Conservation (phyloP, 2,329 filamentous ascomycete genomes). For the Amauroascus verrucosus region DNA sequence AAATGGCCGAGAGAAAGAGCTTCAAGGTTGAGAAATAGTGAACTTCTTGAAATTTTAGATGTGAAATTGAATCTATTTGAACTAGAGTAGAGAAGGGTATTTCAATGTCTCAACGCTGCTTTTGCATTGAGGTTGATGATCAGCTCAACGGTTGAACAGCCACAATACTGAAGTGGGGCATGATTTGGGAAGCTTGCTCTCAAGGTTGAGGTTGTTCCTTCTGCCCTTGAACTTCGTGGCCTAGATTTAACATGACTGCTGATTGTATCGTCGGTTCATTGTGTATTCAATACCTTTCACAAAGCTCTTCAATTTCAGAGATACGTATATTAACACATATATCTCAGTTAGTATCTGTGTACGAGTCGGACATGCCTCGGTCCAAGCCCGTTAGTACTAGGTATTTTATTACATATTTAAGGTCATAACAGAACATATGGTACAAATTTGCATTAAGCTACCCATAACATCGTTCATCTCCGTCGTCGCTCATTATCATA, state of each 20-base stretch:
- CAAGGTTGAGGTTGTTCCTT: not conserved
- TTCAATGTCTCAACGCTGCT: constrained; percentile 17
- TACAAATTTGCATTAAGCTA: not conserved
- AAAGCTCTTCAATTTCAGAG: too few relatives aligned
- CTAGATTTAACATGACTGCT: too few relatives aligned
- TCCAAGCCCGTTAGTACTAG: not conserved
- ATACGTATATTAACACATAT: too few relatives aligned
- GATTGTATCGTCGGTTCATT: too few relatives aligned
- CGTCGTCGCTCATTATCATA: constrained; percentile 9
- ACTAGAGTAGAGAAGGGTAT: not conserved
- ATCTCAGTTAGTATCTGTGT: too few relatives aligned
- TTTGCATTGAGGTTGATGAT: constrained; percentile 3
- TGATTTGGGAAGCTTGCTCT: not conserved
- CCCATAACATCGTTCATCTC: constrained; percentile 1
- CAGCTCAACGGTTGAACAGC: not conserved
- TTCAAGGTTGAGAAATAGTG: not conserved
- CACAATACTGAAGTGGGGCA: not conserved
- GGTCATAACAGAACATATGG: not conserved
- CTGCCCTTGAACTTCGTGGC: too few relatives aligned
- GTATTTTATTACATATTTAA: not conserved
- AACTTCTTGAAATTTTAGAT: not conserved
- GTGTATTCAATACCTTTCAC: too few relatives aligned
- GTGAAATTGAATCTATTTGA: not conserved
- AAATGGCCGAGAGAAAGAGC: not conserved
- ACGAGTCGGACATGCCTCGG: not conserved